Conservation (phyloP, 805 yeast species). For the Saccharomycopsis guyanensis region DNA sequence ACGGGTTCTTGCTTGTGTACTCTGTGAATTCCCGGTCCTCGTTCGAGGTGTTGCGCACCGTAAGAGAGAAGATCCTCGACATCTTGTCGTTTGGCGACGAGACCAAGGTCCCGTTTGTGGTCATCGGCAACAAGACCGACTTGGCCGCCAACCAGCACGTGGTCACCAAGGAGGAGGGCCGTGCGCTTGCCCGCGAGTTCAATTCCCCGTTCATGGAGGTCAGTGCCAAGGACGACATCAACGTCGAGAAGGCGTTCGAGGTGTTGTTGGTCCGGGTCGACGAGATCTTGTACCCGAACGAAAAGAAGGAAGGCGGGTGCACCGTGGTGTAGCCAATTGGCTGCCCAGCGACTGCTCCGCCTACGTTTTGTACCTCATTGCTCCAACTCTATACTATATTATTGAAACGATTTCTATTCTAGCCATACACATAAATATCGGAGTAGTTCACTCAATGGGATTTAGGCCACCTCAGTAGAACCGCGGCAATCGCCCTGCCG, state of each 20-base stretch:
- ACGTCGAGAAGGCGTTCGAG: conserved; percentile 57
- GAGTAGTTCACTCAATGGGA: background rate
- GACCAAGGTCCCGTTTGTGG: conserved; percentile 68
- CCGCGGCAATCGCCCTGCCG: no score
- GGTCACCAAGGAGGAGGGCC: conserved; percentile 52
- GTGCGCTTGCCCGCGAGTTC: conserved; percentile 54
- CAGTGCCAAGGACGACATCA: conserved; percentile 70
- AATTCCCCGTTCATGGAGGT: conserved; percentile 75
- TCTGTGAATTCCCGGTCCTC: conserved; percentile 73
- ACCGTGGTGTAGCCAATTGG: conserved; percentile 8
- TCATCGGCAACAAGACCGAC: conserved; percentile 75
- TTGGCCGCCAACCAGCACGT: conserved; percentile 31
- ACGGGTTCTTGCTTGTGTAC: conserved; percentile 76
- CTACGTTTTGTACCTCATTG: background rate
- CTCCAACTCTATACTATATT: no score
- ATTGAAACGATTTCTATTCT: background rate
- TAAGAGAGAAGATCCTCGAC: conserved; percentile 78
- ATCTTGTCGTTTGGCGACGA: conserved; percentile 27
- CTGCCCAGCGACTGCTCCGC: background rate
- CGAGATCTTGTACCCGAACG: conserved; percentile 15
- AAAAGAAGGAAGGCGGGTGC: conserved; percentile 16
- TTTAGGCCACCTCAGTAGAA: no score
- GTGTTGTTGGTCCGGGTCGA: conserved; percentile 56
- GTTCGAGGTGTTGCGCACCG: conserved; percentile 66
- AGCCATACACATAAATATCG: background rate